phyloP scores from a whole-genome alignment of 371 early-diverging fungal species.

The Mortierella sp. region DNA sequence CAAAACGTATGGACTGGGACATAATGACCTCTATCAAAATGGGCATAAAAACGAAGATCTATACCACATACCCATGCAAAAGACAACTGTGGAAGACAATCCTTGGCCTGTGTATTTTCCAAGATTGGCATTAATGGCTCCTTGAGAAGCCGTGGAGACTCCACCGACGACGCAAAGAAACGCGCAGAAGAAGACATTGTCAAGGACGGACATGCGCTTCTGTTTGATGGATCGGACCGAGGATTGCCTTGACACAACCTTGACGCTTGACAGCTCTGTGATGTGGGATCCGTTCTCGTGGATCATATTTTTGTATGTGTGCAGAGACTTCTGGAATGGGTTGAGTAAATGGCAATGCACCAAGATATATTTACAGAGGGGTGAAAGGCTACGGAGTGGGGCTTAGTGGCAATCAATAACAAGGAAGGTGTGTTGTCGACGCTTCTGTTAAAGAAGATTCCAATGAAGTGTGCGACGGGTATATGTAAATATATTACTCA shows the following conservation, averaged over 20 bases:
- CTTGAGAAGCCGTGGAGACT: constrained; percentile 29
- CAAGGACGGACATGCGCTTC: constrained; percentile 30
- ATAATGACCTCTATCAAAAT: no score
- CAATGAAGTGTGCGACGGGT: no score
- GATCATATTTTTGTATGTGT: constrained; percentile 1
- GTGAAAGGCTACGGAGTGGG: no score
- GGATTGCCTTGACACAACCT: constrained; percentile 28
- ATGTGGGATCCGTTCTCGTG: constrained; percentile 27
- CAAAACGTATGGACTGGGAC: no score
- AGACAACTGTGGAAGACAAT: constrained; percentile 34
- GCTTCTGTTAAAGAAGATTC: no score
- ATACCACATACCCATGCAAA: constrained; percentile 23
- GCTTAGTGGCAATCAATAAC: no score
- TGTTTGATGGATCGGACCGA: constrained; percentile 43
- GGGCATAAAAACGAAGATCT: no score
- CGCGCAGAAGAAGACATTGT: constrained; percentile 29
- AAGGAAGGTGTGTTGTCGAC: no score
- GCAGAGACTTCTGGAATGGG: background rate
- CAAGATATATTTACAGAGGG: no score
- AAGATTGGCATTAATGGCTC: constrained; percentile 27
- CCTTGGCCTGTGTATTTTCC: constrained; percentile 34
- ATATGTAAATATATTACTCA: no score
- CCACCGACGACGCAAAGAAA: constrained; percentile 37
- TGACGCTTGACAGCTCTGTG: constrained; percentile 26
- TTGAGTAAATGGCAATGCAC: no score